Conservation (phyloP, 2,329 filamentous ascomycete species). For the Didymella lethalis region DNA sequence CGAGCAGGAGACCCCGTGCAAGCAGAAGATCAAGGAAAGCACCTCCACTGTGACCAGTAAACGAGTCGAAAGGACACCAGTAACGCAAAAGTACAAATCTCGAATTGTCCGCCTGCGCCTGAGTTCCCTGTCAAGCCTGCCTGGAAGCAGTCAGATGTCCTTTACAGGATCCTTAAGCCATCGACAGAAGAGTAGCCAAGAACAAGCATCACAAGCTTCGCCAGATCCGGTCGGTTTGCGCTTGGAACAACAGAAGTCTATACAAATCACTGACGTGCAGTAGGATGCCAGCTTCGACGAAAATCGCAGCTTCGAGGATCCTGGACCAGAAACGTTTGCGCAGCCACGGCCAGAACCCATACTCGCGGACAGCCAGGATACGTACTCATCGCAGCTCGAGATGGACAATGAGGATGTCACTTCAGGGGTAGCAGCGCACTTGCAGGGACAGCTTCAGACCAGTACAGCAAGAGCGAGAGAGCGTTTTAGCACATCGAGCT, state of each 20-base stretch:
- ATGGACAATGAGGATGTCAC: background rate
- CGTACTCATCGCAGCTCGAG: conserved; percentile 5
- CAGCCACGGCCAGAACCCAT: conserved; percentile 15
- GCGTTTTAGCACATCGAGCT: background rate
- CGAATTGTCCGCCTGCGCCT: conserved; percentile 7
- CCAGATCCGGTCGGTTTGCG: background rate
- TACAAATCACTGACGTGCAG: background rate
- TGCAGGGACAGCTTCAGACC: background rate
- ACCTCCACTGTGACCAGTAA: too few relatives aligned
- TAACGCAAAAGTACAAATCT: background rate
- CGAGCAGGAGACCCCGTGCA: background rate
- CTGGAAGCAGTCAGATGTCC: conserved; percentile 3
- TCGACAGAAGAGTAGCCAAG: background rate
- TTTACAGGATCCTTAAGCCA: conserved; percentile 9
- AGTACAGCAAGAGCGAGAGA: background rate
- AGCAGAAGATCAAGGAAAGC: background rate
- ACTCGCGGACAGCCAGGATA: conserved; percentile 6
- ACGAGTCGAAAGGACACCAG: background rate
- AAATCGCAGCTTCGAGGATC: conserved; percentile 2
- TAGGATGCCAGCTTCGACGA: conserved; percentile 2
- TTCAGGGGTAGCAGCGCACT: background rate
- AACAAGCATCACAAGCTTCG: background rate
- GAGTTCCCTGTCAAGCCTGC: background rate
- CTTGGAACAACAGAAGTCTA: background rate
- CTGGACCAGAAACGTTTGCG: conserved; percentile 5